Base-by-base conservation (phyloP, 1,139 yeast species). In the Yamadazyma triangularis region DNA sequence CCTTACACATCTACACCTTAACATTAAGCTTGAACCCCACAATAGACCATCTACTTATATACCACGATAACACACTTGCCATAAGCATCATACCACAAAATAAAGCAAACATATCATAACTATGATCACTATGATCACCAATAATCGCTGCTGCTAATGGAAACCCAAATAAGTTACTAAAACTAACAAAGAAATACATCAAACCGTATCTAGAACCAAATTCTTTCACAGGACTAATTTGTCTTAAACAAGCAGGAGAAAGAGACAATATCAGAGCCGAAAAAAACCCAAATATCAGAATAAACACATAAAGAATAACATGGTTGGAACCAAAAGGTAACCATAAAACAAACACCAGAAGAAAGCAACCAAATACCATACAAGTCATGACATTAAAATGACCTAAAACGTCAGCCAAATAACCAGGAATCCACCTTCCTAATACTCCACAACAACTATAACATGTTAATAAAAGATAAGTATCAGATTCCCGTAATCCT, bases 401-500 rank as follows among this genome's bases (percentile, higher is more conserved):
- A 0, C 86, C 86, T 20, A 68, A 39, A 33, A 49, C 62, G 34
- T 58, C 69, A 36, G 79, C 80, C 0, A 79, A 68, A 10, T 69
- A 38, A 23, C 78, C 76, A 1, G 83, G 79, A 3, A 74, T 41
- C 35, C 65, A 67, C 34, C 85, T 53, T 1, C 84, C 85, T 4
- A 68, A 42, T 12, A 75, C 60, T 1, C 84, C 84, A 2, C 71
- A 57, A 1, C 76, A 78, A 50, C 77, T 79, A 37, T 64, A 58
- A 5, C 73, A 60, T 0, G 83, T 74, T 20, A 77, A 58, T 24
- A 77, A 52, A 8, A 71, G 41, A 42, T 72, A 70, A 0, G 82
- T 57, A 6, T 59, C 48, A 11, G 73, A 59, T 38, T 70, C 70
- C 3, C 70, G 52, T 45, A 66, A 61, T 0, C 82, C 82, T 29